Base-by-base conservation (phyloP, 495 filamentous ascomycete genomes). In the Barbatosphaeria neglecta region DNA sequence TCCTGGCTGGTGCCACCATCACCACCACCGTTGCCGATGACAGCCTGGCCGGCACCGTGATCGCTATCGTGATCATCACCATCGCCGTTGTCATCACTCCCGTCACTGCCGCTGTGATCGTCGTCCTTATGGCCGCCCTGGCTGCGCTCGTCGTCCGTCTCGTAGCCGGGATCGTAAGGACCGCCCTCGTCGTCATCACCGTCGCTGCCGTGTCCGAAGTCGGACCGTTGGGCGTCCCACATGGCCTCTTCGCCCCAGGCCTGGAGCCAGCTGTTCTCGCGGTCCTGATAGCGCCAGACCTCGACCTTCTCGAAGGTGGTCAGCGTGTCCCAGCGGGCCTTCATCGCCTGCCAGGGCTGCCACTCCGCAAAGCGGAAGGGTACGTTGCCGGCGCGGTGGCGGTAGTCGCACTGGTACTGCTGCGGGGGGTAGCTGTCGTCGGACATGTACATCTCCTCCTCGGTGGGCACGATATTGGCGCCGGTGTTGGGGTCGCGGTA, bases 381-480 rank as follows among this genome's bases (percentile, higher is more conserved):
- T 22, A 62, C 61, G 48, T 64, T 64, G 24, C 61, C 61, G 28
- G 54, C 60, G 10, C 56, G 31, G 31, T 35, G 52, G 24, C 49
- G 46, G 33, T 58, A 43, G 24, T 49, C 50, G 7, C 7, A 19
- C 23, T 41, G 43, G 37, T 56, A 45, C 11, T 47, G 44, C 4
- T 50, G 49, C 17, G 23, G 2, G 37, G 45, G 20, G 4, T 51
- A 43, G 15, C 63, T 57, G 13, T 64, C 66, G 45, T 70, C 66
- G 55, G 64, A 63, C 52, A 70, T 68, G 53, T 72, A 67, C 58
- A 66, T 60, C 61, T 71, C 68, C 13, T 67, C 64, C 43, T 61
- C 47, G 20, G 51, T 58, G 8, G 64, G 62, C 3, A 62, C 56
- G 4, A 62, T 48, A 44, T 69, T 61, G 47, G 61, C 35, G 37